A percentile compares a stretch with the other conserved stretches of the same genome.
phyloP scores from a whole-genome alignment of 306 rosid genomes.

The Malus asiatica region DNA sequence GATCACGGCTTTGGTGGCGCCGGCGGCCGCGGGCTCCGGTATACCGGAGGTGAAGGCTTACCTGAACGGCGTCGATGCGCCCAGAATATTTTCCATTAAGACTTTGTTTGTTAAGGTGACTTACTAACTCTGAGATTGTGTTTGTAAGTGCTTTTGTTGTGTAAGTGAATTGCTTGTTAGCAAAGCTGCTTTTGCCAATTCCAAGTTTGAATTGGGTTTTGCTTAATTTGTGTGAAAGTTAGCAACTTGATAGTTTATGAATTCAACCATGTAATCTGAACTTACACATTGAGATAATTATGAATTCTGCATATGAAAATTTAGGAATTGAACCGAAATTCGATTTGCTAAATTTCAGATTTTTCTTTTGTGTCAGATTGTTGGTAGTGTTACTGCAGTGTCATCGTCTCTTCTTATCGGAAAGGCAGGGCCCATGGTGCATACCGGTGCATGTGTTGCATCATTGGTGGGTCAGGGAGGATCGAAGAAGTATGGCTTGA shows the following conservation, averaged over 20 bases:
- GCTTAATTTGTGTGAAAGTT: not conserved
- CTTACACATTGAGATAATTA: not conserved
- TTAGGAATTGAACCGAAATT: not conserved
- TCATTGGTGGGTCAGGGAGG: conserved; percentile 85
- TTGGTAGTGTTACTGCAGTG: conserved; percentile 87
- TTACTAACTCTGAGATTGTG: not conserved
- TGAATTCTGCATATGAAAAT: not conserved
- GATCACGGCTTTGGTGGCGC: conserved; percentile 73
- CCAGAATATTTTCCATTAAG: conserved; percentile 52
- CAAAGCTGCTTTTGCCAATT: not conserved
- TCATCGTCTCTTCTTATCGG: conserved; percentile 80
- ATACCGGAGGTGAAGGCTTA: conserved; percentile 97
- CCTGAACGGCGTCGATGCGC: conserved; percentile 88
- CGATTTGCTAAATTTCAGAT: not conserved
- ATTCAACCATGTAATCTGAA: not conserved
- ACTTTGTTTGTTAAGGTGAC: conserved; percentile 77
- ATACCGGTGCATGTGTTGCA: conserved; percentile 91
- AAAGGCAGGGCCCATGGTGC: conserved; percentile 98
- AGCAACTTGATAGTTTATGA: not conserved
- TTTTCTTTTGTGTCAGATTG: conserved; percentile 42
- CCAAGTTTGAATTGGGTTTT: not conserved
- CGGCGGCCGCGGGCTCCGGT: conserved; percentile 84
- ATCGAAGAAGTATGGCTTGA: conserved; percentile 55
- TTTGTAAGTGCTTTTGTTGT: not conserved
- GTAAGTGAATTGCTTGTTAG: not conserved